Evolutionary conservation across 345 rosid genomes (phyloP).

Genomic region (Pistacia atlantica): DNA sequence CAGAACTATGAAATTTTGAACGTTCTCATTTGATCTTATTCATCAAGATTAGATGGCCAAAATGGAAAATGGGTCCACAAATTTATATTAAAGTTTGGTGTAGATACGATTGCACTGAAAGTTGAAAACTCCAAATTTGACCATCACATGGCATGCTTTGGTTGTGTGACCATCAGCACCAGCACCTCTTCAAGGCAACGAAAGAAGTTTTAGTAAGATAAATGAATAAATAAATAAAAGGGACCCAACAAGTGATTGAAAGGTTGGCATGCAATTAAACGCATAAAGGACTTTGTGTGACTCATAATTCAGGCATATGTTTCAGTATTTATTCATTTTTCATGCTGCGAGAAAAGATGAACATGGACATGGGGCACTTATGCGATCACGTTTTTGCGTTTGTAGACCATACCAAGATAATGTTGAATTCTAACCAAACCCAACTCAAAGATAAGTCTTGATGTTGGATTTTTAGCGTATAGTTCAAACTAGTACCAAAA

Average conservation of each 20-base stretch:
- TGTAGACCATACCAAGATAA: too few relatives aligned
- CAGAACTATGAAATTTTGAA: not conserved
- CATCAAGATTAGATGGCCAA: not conserved
- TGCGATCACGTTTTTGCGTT: not conserved
- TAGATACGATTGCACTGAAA: not conserved
- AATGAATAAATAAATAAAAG: not conserved
- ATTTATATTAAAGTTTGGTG: not conserved
- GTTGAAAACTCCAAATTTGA: slow-evolving; percentile 8
- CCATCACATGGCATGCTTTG: slow-evolving; percentile 14
- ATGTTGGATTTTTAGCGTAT: not conserved
- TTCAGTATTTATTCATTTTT: slow-evolving; percentile 9
- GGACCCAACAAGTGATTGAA: not conserved
- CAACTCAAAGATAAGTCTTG: not conserved
- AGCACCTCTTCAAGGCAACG: not conserved
- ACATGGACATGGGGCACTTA: not conserved
- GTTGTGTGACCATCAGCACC: too few relatives aligned
- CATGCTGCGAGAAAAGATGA: not conserved
- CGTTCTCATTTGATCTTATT: not conserved
- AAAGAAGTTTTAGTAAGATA: not conserved
- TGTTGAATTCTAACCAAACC: not conserved
- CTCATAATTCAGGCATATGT: slow-evolving; percentile 12
- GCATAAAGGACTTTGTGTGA: not conserved
- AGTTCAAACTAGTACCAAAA: not conserved
- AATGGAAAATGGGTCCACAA: not conserved
- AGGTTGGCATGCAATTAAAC: not conserved